Conservation (phyloP, 2,329 filamentous ascomycete species). For the Nemania sp. region DNA sequence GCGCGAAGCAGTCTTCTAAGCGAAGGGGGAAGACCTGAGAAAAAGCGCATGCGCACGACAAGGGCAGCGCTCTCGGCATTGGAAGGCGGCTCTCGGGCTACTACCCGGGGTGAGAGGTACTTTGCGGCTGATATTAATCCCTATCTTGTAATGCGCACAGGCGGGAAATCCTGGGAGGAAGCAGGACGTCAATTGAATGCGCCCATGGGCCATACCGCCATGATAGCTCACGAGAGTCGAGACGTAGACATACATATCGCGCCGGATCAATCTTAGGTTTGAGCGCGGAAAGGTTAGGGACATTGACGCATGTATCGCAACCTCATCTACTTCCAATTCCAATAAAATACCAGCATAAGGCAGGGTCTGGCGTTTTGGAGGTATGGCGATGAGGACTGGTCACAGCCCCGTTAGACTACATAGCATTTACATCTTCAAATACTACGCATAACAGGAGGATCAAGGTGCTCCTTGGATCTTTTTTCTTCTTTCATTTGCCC, state of each 20-base stretch:
- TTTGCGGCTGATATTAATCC: constrained; percentile 73
- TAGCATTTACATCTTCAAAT: constrained; percentile 21
- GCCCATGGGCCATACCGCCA: constrained; percentile 1
- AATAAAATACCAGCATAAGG: not conserved
- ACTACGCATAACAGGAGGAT: constrained; percentile 10
- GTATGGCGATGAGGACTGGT: not conserved
- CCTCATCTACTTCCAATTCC: not conserved
- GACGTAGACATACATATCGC: constrained; percentile 20
- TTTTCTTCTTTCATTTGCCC: not conserved
- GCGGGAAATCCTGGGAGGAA: constrained; percentile 57
- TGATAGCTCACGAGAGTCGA: constrained; percentile 19
- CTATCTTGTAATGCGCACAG: constrained; percentile 73
- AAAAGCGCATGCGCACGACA: constrained; percentile 76
- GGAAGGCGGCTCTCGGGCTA: constrained; percentile 77
- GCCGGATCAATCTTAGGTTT: constrained; percentile 15
- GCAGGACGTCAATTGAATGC: constrained; percentile 25
- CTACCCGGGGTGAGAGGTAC: constrained; percentile 77
- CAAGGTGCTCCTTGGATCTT: not conserved
- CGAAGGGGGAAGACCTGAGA: constrained; percentile 62
- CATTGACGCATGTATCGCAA: constrained; percentile 6
- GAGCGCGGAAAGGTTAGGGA: not conserved
- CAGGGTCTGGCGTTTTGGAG: not conserved
- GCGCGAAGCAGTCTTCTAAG: constrained; percentile 72
- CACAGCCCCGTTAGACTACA: not conserved
- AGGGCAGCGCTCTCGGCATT: constrained; percentile 80